These are phyloP conservation scores for Phaeotremella skinneri DNA, from an alignment of 768 basidiomycete genomes.

Conservation along the genomic window DNA sequence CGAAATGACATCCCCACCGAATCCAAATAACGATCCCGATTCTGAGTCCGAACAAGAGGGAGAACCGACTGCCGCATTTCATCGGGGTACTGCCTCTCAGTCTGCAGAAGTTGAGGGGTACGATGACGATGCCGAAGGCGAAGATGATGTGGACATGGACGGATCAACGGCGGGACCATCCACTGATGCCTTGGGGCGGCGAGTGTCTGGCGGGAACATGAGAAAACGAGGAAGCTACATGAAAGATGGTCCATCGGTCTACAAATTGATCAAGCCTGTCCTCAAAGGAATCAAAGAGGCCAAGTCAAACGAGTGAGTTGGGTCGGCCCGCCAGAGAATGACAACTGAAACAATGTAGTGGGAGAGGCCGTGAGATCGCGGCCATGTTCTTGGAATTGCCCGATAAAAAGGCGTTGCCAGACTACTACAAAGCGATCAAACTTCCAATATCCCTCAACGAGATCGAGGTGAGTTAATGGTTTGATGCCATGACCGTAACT, in stretches of 20 bases:
- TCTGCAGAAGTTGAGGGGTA: background rate
- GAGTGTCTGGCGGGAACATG: background rate
- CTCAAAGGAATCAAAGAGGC: conserved; percentile 36
- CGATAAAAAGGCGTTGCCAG: conserved; percentile 63
- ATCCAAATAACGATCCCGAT: conserved; percentile 15
- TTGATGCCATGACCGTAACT: conserved; percentile 75
- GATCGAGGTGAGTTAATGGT: conserved; percentile 66
- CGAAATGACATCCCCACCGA: conserved; percentile 13
- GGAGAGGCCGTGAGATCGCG: conserved; percentile 47
- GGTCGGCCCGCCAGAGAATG: background rate
- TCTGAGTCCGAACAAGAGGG: conserved; percentile 33
- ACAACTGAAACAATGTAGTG: conserved; percentile 27
- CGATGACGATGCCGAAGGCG: conserved; percentile 12
- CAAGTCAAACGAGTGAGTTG: conserved; percentile 41
- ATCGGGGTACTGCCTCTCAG: background rate
- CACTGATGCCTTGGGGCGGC: background rate
- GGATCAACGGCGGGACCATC: background rate
- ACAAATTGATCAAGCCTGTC: conserved; percentile 44
- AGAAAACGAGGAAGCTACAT: conserved; percentile 38
- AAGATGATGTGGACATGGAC: conserved; percentile 8
- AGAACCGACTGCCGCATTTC: conserved; percentile 1
- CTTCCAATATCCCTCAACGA: conserved; percentile 83
- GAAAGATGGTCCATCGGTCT: conserved; percentile 40
- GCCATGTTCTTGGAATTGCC: conserved; percentile 82
- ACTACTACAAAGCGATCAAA: conserved; percentile 79